These are phyloP conservation scores for Leptomonas pyrrhocoris DNA, from an alignment of 208 protist genomes.

Conservation along the genomic window DNA sequence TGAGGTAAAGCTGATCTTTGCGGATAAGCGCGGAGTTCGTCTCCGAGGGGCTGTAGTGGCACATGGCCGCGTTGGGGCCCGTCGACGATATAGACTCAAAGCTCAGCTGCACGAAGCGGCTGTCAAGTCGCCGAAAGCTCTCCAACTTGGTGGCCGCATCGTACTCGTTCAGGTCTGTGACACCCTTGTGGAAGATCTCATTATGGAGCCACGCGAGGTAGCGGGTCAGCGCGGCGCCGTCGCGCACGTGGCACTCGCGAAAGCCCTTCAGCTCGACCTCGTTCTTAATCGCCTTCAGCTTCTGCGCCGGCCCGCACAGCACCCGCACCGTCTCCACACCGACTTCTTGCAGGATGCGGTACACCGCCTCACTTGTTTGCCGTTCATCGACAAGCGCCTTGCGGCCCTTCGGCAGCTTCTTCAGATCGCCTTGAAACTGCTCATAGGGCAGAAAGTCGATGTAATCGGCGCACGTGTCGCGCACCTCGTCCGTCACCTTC, in stretches of 20 bases:
- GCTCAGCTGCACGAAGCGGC: conserved; percentile 89
- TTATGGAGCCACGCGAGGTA: conserved; percentile 93
- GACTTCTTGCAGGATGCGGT: conserved; percentile 36
- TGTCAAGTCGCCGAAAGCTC: conserved; percentile 68
- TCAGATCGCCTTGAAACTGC: conserved; percentile 58
- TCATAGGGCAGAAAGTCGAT: conserved; percentile 80
- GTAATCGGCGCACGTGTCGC: conserved; percentile 17
- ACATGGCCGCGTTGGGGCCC: conserved; percentile 94
- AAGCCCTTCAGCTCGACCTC: conserved; percentile 91
- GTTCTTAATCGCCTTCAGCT: conserved; percentile 94
- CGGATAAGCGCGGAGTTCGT: conserved; percentile 67
- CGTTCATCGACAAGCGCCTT: conserved; percentile 69
- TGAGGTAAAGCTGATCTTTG: conserved; percentile 88
- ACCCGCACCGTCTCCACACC: conserved; percentile 49
- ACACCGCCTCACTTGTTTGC: conserved; percentile 78
- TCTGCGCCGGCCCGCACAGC: conserved; percentile 68
- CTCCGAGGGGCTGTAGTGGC: conserved; percentile 92
- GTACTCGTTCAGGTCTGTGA: conserved; percentile 86
- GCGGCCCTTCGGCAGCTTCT: conserved; percentile 36
- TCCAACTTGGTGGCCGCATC: conserved; percentile 80
- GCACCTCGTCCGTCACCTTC: conserved; percentile 38
- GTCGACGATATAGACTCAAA: conserved; percentile 93
- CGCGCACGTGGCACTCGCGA: conserved; percentile 91
- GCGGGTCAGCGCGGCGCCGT: conserved; percentile 91
- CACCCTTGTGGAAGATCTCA: conserved; percentile 52